Evolutionary conservation across 2,329 filamentous ascomycete species (phyloP).

Genomic region (Bisporella sp.): DNA sequence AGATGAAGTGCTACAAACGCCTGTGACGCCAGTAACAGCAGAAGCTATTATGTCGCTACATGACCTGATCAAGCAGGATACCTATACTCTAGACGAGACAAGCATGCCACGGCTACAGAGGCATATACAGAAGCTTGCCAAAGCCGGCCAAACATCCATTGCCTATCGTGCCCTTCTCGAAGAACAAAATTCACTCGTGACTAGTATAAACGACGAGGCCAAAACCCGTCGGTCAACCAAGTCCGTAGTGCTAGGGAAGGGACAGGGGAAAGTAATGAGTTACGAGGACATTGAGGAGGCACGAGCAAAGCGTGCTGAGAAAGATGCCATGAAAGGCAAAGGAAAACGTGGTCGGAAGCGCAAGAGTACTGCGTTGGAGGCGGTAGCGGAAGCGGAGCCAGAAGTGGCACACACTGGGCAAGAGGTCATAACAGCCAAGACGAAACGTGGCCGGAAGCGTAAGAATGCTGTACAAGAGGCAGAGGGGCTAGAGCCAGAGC

Average conservation of each 20-base stretch:
- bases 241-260: constrained; percentile 4
- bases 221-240: constrained; percentile 3
- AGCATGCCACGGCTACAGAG: neutral
- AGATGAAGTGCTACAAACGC: constrained; percentile 18
- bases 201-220: constrained; percentile 7
- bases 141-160: constrained; percentile 17
- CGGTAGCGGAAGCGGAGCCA: too few species aligned
- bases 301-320: neutral
- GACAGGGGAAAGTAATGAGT: constrained; percentile 12
- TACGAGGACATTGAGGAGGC: constrained; percentile 21
- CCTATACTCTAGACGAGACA: neutral
- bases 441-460: neutral
- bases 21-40: too few species aligned
- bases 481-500: constrained; percentile 23
- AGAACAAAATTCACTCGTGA: constrained; percentile 21
- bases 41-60: constrained; percentile 16
- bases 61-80: constrained; percentile 18
- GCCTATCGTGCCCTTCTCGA: constrained; percentile 20
- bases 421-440: neutral
- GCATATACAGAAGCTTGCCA: too few species aligned
- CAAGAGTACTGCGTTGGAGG: too few species aligned
- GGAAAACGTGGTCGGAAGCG: too few species aligned
- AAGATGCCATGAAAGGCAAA: too few species aligned
- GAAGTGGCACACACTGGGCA: too few species aligned
- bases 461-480: constrained; percentile 13